phyloP scores from a whole-genome alignment of 768 basidiomycete species.

The Tricholoma sp. region DNA sequence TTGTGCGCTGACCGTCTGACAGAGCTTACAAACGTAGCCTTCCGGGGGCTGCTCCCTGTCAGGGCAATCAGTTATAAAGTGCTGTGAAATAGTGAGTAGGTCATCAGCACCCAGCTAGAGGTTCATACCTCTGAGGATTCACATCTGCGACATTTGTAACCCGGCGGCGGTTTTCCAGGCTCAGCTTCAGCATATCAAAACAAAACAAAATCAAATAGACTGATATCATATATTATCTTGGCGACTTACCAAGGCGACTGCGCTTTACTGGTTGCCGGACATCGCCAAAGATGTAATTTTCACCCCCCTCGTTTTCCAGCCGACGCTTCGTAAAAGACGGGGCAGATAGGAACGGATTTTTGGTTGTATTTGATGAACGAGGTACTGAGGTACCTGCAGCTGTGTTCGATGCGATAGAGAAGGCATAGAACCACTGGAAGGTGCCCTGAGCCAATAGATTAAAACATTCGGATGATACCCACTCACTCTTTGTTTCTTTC shows the following conservation, averaged over 20 bases:
- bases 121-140: slow-evolving; percentile 62
- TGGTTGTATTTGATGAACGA: slow-evolving; percentile 58
- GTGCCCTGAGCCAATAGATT: slow-evolving; percentile 2
- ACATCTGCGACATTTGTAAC: slow-evolving; percentile 76
- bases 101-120: neutral
- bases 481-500: slow-evolving; percentile 84
- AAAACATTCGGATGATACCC: neutral
- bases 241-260: slow-evolving; percentile 43
- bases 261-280: slow-evolving; percentile 55
- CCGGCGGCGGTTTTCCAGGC: slow-evolving; percentile 55
- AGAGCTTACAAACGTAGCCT: slow-evolving; percentile 84
- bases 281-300: slow-evolving; percentile 70
- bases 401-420: slow-evolving; percentile 65
- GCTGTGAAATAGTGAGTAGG: slow-evolving; percentile 34
- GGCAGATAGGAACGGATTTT: slow-evolving; percentile 57
- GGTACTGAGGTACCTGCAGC: slow-evolving; percentile 28
- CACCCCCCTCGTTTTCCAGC: slow-evolving; percentile 41
- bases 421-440: slow-evolving; percentile 94
- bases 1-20: slow-evolving; percentile 49
- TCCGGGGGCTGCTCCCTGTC: slow-evolving; percentile 74
- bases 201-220: neutral
- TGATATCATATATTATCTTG: neutral
- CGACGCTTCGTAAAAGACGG: slow-evolving; percentile 47
- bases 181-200: slow-evolving; percentile 30
- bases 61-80: slow-evolving; percentile 74